phyloP scores from a whole-genome alignment of 352 stramenopile species.

The Phytophthora niederhauseri region DNA sequence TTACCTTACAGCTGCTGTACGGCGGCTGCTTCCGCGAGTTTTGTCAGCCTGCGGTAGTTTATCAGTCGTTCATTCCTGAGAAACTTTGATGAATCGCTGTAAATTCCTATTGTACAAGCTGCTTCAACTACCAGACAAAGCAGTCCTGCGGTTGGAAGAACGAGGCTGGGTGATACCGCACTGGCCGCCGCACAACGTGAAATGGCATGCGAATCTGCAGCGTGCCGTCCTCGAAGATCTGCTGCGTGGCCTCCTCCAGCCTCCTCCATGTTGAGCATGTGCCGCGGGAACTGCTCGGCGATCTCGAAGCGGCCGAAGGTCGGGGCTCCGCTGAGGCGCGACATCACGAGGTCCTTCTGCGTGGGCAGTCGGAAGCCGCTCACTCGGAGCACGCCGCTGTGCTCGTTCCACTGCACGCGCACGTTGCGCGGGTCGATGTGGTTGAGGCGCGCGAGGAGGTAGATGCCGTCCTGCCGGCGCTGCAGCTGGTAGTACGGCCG shows the following conservation, averaged over 20 bases:
- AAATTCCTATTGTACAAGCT: no score
- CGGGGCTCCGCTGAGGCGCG: conserved; percentile 53
- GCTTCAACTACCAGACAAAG: no score
- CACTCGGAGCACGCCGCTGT: conserved; percentile 48
- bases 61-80: no score
- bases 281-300: conserved; percentile 50
- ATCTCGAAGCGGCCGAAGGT: conserved; percentile 79
- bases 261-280: conserved; percentile 54
- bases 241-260: conserved; percentile 64
- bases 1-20: no score
- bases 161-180: conserved; percentile 38
- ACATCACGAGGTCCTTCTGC: conserved; percentile 61
- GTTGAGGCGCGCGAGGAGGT: conserved; percentile 43
- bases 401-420: conserved; percentile 49
- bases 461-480: conserved; percentile 49
- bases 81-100: no score
- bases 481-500: conserved; percentile 68
- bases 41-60: no score
- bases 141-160: conserved; percentile 46
- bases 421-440: conserved; percentile 40
- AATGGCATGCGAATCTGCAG: conserved; percentile 70
- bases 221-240: conserved; percentile 50
- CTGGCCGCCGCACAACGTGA: conserved; percentile 35
- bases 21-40: no score
- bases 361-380: conserved; percentile 59